These are phyloP conservation scores for Pseudognaphalium luteoalbum DNA, from an alignment of 129 eudicot genomes.

Conservation along the genomic window DNA sequence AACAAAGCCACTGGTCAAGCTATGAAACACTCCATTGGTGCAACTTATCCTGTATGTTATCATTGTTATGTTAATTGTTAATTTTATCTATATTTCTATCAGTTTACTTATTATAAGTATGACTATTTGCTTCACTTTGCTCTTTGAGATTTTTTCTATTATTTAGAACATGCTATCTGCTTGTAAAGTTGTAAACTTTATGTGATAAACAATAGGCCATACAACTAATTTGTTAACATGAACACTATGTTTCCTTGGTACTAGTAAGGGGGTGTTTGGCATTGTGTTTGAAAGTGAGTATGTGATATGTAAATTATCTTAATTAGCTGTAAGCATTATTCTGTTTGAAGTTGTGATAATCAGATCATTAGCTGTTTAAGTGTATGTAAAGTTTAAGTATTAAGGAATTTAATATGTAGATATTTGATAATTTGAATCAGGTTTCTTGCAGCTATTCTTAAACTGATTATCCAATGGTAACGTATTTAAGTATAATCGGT, in stretches of 20 bases:
- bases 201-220: neutral
- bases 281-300: too few relatives aligned
- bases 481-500: too few relatives aligned
- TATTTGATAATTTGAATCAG: too few relatives aligned
- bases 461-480: too few relatives aligned
- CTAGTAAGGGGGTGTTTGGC: too few relatives aligned
- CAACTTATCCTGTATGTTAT: constrained; percentile 78
- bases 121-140: neutral
- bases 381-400: too few relatives aligned
- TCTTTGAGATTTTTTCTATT: neutral
- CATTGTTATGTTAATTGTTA: neutral
- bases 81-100: neutral
- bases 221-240: neutral
- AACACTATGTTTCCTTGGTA: neutral
- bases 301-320: too few relatives aligned
- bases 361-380: too few relatives aligned
- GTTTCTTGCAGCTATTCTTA: too few relatives aligned
- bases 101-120: neutral
- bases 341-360: too few relatives aligned
- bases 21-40: constrained; percentile 76
- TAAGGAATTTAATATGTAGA: too few relatives aligned
- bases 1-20: constrained; percentile 82
- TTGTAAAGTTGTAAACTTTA: neutral
- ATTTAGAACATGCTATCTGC: neutral
- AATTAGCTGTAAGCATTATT: too few relatives aligned